Conservation (phyloP, 371 early-diverging fungal species). For the Mycotypha africana region DNA sequence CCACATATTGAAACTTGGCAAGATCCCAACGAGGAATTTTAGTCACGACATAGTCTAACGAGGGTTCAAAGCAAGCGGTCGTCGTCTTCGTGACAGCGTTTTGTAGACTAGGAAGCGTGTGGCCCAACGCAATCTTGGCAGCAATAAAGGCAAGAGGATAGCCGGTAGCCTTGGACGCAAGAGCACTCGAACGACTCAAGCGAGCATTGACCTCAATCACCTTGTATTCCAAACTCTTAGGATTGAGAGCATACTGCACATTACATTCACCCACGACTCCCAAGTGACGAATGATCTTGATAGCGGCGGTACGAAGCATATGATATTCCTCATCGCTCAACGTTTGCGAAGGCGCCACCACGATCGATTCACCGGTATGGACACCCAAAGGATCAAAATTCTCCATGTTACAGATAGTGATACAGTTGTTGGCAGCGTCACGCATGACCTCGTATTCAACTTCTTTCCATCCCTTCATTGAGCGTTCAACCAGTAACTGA, state of each 20-base stretch:
- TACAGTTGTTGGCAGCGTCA: conserved; percentile 92
- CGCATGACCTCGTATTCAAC: conserved; percentile 98
- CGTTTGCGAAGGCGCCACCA: conserved; percentile 94
- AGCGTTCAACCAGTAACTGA: conserved; percentile 87
- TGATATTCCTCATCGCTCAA: conserved; percentile 90
- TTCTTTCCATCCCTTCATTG: conserved; percentile 98
- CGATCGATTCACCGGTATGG: conserved; percentile 96
- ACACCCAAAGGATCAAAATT: conserved; percentile 96
- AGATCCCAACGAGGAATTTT: conserved; percentile 98
- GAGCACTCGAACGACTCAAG: conserved; percentile 78
- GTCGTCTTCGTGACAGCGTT: conserved; percentile 90
- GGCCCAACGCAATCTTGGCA: conserved; percentile 88
- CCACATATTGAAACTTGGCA: conserved; percentile 85
- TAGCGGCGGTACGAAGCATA: conserved; percentile 91
- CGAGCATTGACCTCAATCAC: conserved; percentile 97
- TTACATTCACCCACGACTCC: conserved; percentile 98
- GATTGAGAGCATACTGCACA: conserved; percentile 92
- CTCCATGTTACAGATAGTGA: conserved; percentile 98
- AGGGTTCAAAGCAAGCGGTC: conserved; percentile 94
- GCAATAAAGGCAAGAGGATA: conserved; percentile 95
- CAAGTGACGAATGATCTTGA: conserved; percentile 90
- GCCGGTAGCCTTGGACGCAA: conserved; percentile 94
- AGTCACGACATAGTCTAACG: conserved; percentile 87
- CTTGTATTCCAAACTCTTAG: conserved; percentile 77
- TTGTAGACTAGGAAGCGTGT: conserved; percentile 76